Evolutionary conservation across 345 rosid genomes (phyloP), one percentile per base, ranked within the genome.

Genomic region (Rhodamnia argentea): DNA sequence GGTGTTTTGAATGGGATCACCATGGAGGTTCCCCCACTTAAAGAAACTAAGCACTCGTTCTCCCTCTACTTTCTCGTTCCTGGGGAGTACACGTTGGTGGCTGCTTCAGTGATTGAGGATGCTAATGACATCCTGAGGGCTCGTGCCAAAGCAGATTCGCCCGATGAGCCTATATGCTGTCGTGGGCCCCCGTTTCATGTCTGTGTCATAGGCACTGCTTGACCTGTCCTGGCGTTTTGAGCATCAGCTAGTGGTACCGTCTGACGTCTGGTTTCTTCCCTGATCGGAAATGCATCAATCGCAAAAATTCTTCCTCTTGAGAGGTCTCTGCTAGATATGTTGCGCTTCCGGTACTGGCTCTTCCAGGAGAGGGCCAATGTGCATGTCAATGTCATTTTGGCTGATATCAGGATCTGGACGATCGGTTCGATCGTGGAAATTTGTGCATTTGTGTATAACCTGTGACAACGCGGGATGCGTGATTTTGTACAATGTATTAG

Each of bases 151-250:
- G 92, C 95, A 0, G 91, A 89, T 58, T 94, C 95, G 4, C 89
- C 95, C 15, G 96, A 95, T 47, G 99, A 98, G 88, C 96, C 99
- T 10, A 96, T 98, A 64, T 93, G 93, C 89, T 98, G 98, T 32
- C 94, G 97, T n/a, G 99, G 98, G 23, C 98, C 99, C 23, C 99
- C 98, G 9, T 98, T 94, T 82, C 98, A 93, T 83, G 90, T 96
- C 58, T 91, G 93, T 78, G 98, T 95, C 76, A 32, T 90, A 20
- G 99, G 99, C 42, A 90, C 94, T n/a, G 93, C 91, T 52, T 90
- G 92, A 92, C 70, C 81, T 22, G 85, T 60, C 42, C 7, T 47
- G 20, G 10, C 14, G 29, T 23, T 53, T 22, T n/a, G 52, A 13
- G 24, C 52, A 64, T 54, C 55, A 10, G 20, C 74, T 7, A n/a